phyloP scores from a whole-genome alignment of 1,284 basidiomycete genomes.

The Bondarzewia mesenterica region DNA sequence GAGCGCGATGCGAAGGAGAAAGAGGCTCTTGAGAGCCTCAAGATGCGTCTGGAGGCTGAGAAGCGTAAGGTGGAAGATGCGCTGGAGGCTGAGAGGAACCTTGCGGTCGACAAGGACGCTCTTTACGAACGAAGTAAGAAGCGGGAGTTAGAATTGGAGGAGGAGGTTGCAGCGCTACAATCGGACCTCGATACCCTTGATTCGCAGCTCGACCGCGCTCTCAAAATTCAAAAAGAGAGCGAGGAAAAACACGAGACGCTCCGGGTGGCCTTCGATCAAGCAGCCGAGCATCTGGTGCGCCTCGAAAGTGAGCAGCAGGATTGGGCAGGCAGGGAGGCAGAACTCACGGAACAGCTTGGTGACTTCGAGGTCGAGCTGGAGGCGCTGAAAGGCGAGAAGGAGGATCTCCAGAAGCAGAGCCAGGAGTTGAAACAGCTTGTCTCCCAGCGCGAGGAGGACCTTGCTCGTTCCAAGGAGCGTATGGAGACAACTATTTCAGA shows the following conservation, averaged over 20 bases:
- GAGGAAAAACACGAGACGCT: conserved; percentile 74
- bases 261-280: conserved; percentile 69
- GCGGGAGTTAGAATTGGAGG: conserved; percentile 77
- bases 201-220: conserved; percentile 77
- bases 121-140: conserved; percentile 84
- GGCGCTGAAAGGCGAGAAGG: conserved; percentile 43
- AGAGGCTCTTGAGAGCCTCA: conserved; percentile 69
- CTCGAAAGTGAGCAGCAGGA: conserved; percentile 73
- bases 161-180: conserved; percentile 78
- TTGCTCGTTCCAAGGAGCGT: conserved; percentile 70
- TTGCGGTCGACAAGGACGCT: conserved; percentile 80
- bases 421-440: conserved; percentile 72
- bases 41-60: conserved; percentile 74
- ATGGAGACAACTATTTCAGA: conserved; percentile 63
- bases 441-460: conserved; percentile 74
- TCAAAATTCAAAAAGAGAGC: conserved; percentile 67
- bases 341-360: conserved; percentile 45
- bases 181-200: conserved; percentile 81
- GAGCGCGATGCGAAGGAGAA: conserved; percentile 81
- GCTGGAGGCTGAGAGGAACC: conserved; percentile 75
- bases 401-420: conserved; percentile 54
- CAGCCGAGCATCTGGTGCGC: conserved; percentile 75
- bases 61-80: conserved; percentile 78
- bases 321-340: conserved; percentile 55
- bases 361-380: conserved; percentile 59